A percentile compares a stretch with the other conserved stretches of the same genome.
Evolutionary conservation across 257 asterid species (phyloP).

Genomic region (Solanum megistacrolobum): DNA sequence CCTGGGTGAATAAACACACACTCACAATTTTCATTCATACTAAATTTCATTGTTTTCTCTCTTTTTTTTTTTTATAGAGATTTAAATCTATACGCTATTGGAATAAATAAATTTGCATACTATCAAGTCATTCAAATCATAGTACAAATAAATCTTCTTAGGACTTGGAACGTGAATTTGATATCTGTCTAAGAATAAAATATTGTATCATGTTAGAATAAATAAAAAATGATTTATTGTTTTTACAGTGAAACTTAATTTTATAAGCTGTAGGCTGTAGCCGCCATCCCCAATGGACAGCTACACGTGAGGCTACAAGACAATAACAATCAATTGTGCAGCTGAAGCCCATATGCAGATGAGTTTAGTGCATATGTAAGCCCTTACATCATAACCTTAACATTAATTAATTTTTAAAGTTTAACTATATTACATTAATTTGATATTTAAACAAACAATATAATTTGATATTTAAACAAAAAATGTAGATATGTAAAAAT

Average conservation of each 20-base stretch:
- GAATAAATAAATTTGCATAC: neutral
- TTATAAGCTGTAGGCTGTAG: neutral
- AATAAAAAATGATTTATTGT: neutral
- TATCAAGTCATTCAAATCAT: neutral
- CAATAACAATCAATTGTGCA: neutral
- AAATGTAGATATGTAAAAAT: too few species aligned
- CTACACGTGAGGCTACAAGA: neutral
- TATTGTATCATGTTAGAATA: too few species aligned
- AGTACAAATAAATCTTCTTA: too few species aligned
- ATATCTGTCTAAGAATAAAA: too few species aligned
- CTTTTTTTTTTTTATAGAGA: rapidly evolving
- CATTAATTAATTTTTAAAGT: neutral
- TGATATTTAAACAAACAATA: neutral
- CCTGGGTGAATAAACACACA: neutral
- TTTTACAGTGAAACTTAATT: neutral
- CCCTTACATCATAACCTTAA: neutral
- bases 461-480: too few species aligned
- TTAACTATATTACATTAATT: neutral
- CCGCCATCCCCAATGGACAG: neutral
- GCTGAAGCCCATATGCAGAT: neutral
- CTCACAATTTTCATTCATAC: neutral
- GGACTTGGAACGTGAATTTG: neutral
- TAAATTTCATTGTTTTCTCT: neutral
- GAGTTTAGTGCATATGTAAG: neutral
- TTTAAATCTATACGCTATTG: neutral